Evolutionary conservation across 164 flowering plant genomes (phyloP).

Genomic region (Macadamia integrifolia): DNA sequence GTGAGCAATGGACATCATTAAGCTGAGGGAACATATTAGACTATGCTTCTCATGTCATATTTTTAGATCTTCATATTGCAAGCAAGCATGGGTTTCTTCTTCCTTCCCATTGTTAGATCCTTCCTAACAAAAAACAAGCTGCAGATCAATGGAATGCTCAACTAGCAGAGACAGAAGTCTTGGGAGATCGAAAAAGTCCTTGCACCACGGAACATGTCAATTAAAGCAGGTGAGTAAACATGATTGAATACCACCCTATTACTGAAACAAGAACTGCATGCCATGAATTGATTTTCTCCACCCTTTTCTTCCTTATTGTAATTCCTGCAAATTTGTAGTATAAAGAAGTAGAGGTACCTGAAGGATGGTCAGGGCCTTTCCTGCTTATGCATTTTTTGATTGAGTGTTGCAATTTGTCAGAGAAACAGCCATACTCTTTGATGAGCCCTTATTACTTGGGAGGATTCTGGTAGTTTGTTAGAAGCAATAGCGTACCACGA

Average conservation of each 20-base stretch:
- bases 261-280: too few species aligned
- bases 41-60: too few species aligned
- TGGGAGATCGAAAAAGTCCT: slow-evolving; percentile 47
- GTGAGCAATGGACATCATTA: too few species aligned
- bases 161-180: slow-evolving; percentile 19
- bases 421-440: slow-evolving; percentile 69
- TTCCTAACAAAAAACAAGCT: too few species aligned
- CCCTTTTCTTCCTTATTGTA: too few species aligned
- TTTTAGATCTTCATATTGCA: too few species aligned
- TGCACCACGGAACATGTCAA: slow-evolving; percentile 36
- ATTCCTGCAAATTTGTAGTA: too few species aligned
- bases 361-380: slow-evolving; percentile 55
- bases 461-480: slow-evolving; percentile 38
- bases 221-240: not conserved
- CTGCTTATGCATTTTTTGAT: slow-evolving; percentile 55
- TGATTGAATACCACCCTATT: not conserved
- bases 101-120: too few species aligned
- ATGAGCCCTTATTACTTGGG: slow-evolving; percentile 70
- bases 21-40: too few species aligned
- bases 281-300: too few species aligned
- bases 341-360: slow-evolving; percentile 39
- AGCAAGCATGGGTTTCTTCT: too few species aligned
- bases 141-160: not conserved
- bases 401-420: slow-evolving; percentile 70
- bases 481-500: slow-evolving; percentile 56